These are phyloP conservation scores for Sporisorium graminicola DNA, from an alignment of 1,284 basidiomycete genomes.

Conservation along the genomic window DNA sequence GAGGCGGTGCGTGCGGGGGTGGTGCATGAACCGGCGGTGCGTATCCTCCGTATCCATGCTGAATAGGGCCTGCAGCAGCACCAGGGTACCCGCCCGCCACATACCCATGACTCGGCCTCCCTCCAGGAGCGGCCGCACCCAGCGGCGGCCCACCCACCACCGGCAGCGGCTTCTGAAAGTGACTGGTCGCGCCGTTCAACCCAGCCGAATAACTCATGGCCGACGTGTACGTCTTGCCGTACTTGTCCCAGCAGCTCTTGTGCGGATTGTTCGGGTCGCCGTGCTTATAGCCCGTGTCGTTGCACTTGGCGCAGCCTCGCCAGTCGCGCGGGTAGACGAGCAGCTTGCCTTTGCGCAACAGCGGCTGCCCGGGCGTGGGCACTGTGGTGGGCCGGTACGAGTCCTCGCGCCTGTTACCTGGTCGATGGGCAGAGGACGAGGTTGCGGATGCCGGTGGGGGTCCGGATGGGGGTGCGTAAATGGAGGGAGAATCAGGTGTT, in stretches of 20 bases:
- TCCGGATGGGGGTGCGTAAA: constrained; percentile 23
- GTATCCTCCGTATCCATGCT: constrained; percentile 22
- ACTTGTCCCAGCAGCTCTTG: constrained; percentile 54
- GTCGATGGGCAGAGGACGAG: constrained; percentile 14
- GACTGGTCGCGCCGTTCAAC: constrained; percentile 19
- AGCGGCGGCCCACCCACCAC: constrained; percentile 12
- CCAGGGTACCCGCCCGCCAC: constrained; percentile 44
- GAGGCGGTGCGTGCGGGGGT: constrained; percentile 18
- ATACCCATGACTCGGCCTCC: constrained; percentile 35
- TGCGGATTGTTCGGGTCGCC: constrained; percentile 51
- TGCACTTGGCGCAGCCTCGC: constrained; percentile 51
- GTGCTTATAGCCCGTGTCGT: constrained; percentile 56
- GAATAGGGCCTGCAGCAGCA: constrained; percentile 6
- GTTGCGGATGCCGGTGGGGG: constrained; percentile 18
- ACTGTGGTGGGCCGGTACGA: constrained; percentile 45
- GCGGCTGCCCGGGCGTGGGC: constrained; percentile 46
- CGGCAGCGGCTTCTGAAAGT: constrained; percentile 48
- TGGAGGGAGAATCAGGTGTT: constrained; percentile 9
- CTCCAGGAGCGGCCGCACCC: neutral
- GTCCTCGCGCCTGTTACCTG: constrained; percentile 14
- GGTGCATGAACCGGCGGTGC: constrained; percentile 1
- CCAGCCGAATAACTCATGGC: constrained; percentile 51
- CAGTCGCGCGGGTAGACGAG: constrained; percentile 50
- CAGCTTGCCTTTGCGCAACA: constrained; percentile 50
- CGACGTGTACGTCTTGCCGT: constrained; percentile 42